Base-by-base conservation (phyloP, 1,139 yeast species). In the Taiozyma onychis region DNA sequence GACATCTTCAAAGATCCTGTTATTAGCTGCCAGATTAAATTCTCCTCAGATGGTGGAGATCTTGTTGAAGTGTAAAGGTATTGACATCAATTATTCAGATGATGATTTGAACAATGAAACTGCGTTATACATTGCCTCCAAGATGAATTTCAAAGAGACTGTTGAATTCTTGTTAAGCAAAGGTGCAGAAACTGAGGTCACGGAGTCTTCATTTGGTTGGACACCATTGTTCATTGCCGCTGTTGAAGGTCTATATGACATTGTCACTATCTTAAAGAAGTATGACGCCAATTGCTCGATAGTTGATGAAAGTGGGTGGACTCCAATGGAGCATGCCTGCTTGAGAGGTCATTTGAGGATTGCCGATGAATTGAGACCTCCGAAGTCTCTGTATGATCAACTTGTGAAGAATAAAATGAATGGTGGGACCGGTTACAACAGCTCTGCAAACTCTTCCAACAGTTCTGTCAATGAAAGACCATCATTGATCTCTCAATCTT, bases 281-380 rank as follows among this genome's bases (percentile, higher is more conserved):
- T 66, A 74, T 45, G 82, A 81, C 8, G 83, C 88, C 13, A 71
- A 75, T 24, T 78, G 71, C 50, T 78, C 80, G 47, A 69, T 75
- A 45, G 77, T 78, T 22, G 99, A 93, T 68, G 85, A 81, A 48
- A 86, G 96, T 43, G 98, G 98, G 0, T 93, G 98, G 98, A 82
- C 91, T 26, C 97, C 98, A 9, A 83, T 89, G 83, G 99, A 93
- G 62, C 98, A 93, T 67, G 97, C 98, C 0, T 85, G 89, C 51
- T 73, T 93, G 47, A 77, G 98, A 60, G 99, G 99, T 10, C 96
- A 90, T 66, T 71, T 91, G 54, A 76, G 73, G 2, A 80, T 88
- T 27, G 84, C 95, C 2, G 81, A 80, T 48, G 60, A 81, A 59
- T 70, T 89, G 51, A 71, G 70, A 49, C 64, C 63, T 9, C 47